Percentiles rank a stretch among this genome's conserved stretches.
phyloP scores from a whole-genome alignment of 176 grass and related monocot species.

The Microstegium vimineum region DNA sequence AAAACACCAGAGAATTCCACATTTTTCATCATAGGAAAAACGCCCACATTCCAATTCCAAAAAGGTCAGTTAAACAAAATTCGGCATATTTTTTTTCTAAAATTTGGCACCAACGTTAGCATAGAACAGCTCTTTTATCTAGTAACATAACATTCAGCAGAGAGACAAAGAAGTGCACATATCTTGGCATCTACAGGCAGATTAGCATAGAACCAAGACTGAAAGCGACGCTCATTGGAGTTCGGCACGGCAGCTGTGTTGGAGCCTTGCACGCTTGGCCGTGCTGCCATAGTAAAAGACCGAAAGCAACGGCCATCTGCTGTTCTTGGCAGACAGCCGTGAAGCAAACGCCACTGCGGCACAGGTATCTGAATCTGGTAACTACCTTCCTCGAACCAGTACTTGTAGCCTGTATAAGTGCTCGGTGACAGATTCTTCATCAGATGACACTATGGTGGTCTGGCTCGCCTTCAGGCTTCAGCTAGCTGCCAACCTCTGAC shows the following conservation, averaged over 20 bases:
- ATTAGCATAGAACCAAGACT: not conserved
- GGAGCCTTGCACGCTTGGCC: conserved; percentile 6
- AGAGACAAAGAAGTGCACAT: not conserved
- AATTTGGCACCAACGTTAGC: not conserved
- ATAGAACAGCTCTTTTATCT: not conserved
- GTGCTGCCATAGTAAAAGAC: not conserved
- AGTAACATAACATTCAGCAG: not conserved
- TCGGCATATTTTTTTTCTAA: not conserved
- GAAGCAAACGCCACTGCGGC: not conserved
- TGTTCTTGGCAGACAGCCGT: not conserved
- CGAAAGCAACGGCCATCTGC: conserved; percentile 25
- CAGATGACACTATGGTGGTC: not conserved
- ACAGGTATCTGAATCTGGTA: conserved; percentile 16
- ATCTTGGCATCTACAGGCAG: not conserved
- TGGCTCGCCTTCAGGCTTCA: not conserved
- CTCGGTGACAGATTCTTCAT: not conserved
- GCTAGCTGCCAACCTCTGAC: not conserved
- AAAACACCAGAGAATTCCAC: no score
- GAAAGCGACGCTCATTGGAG: conserved; percentile 19
- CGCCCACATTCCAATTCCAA: no score
- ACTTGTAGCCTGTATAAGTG: not conserved
- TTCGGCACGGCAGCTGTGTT: conserved; percentile 18
- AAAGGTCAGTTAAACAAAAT: not conserved
- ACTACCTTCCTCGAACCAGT: not conserved
- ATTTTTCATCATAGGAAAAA: no score